Base-by-base conservation (phyloP, 495 filamentous ascomycete species). In the Pseudoneurospora amorphoporcata region DNA sequence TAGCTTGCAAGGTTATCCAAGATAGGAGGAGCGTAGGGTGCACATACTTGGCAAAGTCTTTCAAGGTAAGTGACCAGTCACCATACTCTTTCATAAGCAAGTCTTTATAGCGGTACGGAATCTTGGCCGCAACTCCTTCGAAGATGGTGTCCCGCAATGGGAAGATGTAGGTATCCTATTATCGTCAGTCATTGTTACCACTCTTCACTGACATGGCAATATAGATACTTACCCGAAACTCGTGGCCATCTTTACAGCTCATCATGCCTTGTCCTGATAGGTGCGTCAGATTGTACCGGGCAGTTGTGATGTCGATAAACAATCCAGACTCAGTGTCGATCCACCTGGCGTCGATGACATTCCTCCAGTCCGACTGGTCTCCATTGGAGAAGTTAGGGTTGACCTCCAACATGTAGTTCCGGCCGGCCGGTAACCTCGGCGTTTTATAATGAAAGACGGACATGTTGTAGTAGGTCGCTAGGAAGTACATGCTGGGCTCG, bases 261-360 rank as follows among this genome's bases (percentile, higher is more conserved):
- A 84, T 68, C 75, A 83, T 79, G 3, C 80, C 81, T 65, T 80
- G 73, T 2, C 79, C 79, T 3, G 68, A 72, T 2, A 78, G 76
- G 73, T 83, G 77, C 4, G 75, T 68, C 71, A 75, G 17, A 37
- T 76, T 74, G 39, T 81, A 80, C 32, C 79, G 73, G 14, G 75
- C 78, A 17, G 75, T 69, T 23, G 90, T 93, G 76, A 93, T 91
- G 76, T 94, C 90, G 78, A 94, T 91, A 80, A 90, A 93, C 12
- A 93, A 80, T 0, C 91, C 91, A 69, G 86, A 92, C 35, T 82
- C 77, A n/a, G 86, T 84, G 77, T 94, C 91, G 70, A 93, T 89
- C 90, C 90, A 94, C 17, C 92, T 82, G 42, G 91, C 91, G 77
- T 94, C 92, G 72, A 92, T 92, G 65, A 92, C 86, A 73, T 93